Evolutionary conservation across 495 filamentous ascomycete species (phyloP), one percentile per base, ranked within the genome.

Genomic region (Platismatia glauca): DNA sequence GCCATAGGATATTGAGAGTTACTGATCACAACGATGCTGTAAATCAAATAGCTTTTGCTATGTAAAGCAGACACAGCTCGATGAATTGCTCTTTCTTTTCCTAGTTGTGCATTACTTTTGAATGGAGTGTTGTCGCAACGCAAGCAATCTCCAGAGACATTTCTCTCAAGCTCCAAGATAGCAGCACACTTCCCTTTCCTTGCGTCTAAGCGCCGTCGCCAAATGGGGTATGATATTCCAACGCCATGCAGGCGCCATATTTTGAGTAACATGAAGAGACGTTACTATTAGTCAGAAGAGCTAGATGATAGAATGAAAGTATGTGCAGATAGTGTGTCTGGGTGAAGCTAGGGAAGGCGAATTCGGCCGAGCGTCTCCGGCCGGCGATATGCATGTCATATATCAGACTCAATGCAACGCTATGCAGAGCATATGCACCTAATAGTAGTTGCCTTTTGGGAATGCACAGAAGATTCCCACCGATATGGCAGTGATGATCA

Each of bases 381-480:
- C 7, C 16, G 20, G 29, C 29, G 50, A 20, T 53, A 61, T 55
- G 60, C 38, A 44, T 41, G 52, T 56, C 38, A 62, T 16, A 56
- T 18, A 29, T 34, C 27, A 35, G 50, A 44, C 31, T 60, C 58
- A 24, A 15, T 24, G 24, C 13, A 18, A 50, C 20, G 59, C 35
- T 55, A 41, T 20, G 22, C 18, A 33, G 16, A 7, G n/a, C 38
- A 4, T 12, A 48, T 48, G 29, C 41, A 44, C 57, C 43, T 58
- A 70, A 50, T 66, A 78, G 62, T 72, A 77, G 59, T 73, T 73
- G 35, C 77, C 78, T 39, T 72, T 68, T 1, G 79, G 79, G 34
- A 81, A 65, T 4, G 77, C 77, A 46, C 77, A 75, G 67, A 82
- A 81, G 60, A 80, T 74, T 35, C 72, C 78, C 12, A 75, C 74